Base-by-base conservation (phyloP, 2,329 filamentous ascomycete species). In the Tolypocladium ovalisporum region DNA sequence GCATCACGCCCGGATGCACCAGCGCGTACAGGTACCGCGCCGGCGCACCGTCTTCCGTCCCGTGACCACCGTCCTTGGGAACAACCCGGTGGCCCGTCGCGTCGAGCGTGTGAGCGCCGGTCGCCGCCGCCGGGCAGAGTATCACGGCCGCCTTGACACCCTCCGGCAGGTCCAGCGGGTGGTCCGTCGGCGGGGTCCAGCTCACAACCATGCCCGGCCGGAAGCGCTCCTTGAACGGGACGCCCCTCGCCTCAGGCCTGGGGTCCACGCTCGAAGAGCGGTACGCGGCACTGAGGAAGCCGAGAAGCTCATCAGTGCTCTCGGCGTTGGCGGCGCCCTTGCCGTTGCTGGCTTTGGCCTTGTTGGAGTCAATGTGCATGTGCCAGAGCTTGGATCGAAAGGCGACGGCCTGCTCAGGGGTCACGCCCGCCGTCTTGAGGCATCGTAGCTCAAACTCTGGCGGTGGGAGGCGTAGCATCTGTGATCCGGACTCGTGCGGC, bases 341-440 rank as follows among this genome's bases (percentile, higher is more conserved):
- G 44, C 36, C 56, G 63, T 42, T 42, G 27, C 22, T 54, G 4
- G 17, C 27, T 24, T 54, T 35, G 49, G 37, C 56, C 63, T 27
- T 44, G 34, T 68, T 66, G 1, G 73, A 74, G 57, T 77, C 74
- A 12, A 76, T 63, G 52, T 77, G 74, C 42, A 75, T 57, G 22
- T 67, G 65, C 75, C 75, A 77, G 0, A 78, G 63, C 58, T 77
- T 78, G 27, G 65, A 59, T 17, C 71, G 69, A 54, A 78, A 75
- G 4, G 73, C 72, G 3, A 64, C 67, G 13, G 76, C 75, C 54
- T 77, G 73, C 52, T 77, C 69, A 0, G 57, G 39, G 0, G 63
- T 69, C 4, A 75, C 69, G 0, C 65, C 68, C 0, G 64, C 62
- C 5, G 70, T 74, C 58, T 73, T 70, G 52, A 73, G 65, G 57